Base-by-base conservation (phyloP, 306 rosid genomes). In the Oxytropis ochrocephala region DNA sequence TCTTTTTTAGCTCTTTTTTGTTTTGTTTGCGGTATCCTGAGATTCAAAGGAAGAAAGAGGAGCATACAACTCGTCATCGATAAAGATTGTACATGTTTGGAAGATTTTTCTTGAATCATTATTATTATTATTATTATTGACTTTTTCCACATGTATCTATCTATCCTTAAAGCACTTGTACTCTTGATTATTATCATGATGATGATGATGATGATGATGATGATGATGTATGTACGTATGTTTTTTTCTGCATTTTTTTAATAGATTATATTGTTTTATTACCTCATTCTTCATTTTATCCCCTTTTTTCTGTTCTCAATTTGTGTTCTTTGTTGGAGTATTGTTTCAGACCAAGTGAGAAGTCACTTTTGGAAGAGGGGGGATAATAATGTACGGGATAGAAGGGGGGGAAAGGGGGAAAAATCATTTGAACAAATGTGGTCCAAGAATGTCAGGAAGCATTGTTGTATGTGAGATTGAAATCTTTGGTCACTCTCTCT, bases 391-490 rank as follows among this genome's bases (percentile, higher is more conserved):
- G 72, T 74, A 52, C 66, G 29, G 57, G 60, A 0, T 3, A 19
- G 39, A 35, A 53, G 69, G 76, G 64, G 47, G 52, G 58, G 13
- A 67, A 41, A 29, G 5, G 38, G 60, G 27, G 36, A 18, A 60
- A 30, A 36, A 60, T 17, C 1, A 36, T 36, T 71, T 55, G 69
- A 70, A 53, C 52, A 17, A 70, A 61, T 70, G 69, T 78, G 81
- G 73, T 74, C 79, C 79, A 50, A 69, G 74, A 61, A 72, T 84
- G 70, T 75, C 75, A 73, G 54, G 46, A 5, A 13, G 78, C 53
- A 41, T 48, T 38, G 49, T n/a, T n/a, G n/a, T n/a, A n/a, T n/a
- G n/a, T 67, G 69, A 50, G 32, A 41, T 52, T 70, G 51, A 64
- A 72, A 75, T 49, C 5, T 32, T 66, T 78, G 39, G 64, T 72